These are phyloP conservation scores for Clavispora phyllophila DNA, from an alignment of 805 yeast genomes.

Conservation along the genomic window DNA sequence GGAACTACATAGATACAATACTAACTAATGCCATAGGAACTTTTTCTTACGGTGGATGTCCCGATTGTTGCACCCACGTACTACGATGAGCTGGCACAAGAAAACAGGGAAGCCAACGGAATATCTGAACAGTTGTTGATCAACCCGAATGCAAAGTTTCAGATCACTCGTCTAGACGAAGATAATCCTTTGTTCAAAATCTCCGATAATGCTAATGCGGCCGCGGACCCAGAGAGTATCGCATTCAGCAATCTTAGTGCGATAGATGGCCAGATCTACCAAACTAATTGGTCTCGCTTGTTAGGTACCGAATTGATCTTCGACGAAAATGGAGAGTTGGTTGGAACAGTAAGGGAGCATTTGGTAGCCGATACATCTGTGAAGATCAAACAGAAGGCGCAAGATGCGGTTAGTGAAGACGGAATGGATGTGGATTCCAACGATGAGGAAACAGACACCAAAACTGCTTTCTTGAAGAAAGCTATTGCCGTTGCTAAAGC, in stretches of 20 bases:
- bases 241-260: slow-evolving; percentile 25
- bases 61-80: slow-evolving; percentile 17
- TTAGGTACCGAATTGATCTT: slow-evolving; percentile 66
- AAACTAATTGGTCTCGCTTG: slow-evolving; percentile 70
- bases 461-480: slow-evolving; percentile 18
- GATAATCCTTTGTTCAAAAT: slow-evolving; percentile 32
- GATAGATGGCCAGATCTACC: slow-evolving; percentile 48
- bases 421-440: slow-evolving; percentile 14
- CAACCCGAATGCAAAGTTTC: slow-evolving; percentile 38
- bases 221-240: slow-evolving; percentile 15
- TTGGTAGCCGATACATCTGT: slow-evolving; percentile 25
- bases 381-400: slow-evolving; percentile 17
- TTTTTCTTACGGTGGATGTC: slow-evolving; percentile 20
- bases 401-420: slow-evolving; percentile 13
- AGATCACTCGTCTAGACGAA: slow-evolving; percentile 30
- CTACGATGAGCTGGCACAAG: slow-evolving; percentile 9
- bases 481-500: slow-evolving; percentile 14
- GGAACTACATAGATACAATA: not conserved
- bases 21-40: slow-evolving; percentile 15
- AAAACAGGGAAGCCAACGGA: slow-evolving; percentile 1
- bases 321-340: slow-evolving; percentile 39
- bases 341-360: slow-evolving; percentile 38
- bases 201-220: slow-evolving; percentile 25
- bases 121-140: slow-evolving; percentile 24
- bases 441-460: slow-evolving; percentile 11